Evolutionary conservation across 2,329 filamentous ascomycete species (phyloP), one percentile per base, ranked within the genome.

Genomic region (Herpotrichia juniperi): DNA sequence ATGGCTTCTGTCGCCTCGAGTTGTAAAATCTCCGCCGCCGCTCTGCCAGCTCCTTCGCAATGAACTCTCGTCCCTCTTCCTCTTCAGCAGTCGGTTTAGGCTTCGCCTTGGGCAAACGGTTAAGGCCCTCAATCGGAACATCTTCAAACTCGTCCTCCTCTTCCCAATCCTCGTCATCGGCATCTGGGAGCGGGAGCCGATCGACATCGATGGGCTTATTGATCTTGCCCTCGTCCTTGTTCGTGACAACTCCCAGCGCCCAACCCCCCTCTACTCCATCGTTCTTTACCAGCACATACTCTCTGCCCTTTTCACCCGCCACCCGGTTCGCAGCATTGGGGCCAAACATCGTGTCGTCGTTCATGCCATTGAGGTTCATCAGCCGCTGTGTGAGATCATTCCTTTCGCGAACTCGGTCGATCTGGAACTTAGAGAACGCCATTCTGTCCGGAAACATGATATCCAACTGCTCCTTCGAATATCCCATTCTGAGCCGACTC

Each of bases 401-500:
- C 44, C 96, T 83, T 76, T 99, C 93, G 61, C 83, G 86, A 10
- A 97, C 96, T 51, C 94, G 82, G 69, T 97, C 94, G 51, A 99
- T 96, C 74, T 99, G 94, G 67, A 99, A 99, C 55, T 83, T 88
- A 1, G 93, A 97, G 68, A 99, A 99, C 0, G 89, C 94, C 92
- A 99, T 97, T 22, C 94, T 86, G 71, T 99, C 89, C 0, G 94
- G 93, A 70, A 99, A 99, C 94, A 99, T 99, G 40, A 82, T 85
- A 61, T 97, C 93, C 12, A 99, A 77, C 74, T 99, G 94, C 59
- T 99, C 93, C 74, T 97, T 97, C 50, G 91, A 96, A 64, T 96
- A 84, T 0, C 94, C 94, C 93, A 99, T 96, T 69, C 94, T 86
- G 66, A 99, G 79, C 47, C 94, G 83, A 72, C 91, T 96, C 50